Conservation (phyloP, 345 rosid genomes). For the Angophora floribunda region DNA sequence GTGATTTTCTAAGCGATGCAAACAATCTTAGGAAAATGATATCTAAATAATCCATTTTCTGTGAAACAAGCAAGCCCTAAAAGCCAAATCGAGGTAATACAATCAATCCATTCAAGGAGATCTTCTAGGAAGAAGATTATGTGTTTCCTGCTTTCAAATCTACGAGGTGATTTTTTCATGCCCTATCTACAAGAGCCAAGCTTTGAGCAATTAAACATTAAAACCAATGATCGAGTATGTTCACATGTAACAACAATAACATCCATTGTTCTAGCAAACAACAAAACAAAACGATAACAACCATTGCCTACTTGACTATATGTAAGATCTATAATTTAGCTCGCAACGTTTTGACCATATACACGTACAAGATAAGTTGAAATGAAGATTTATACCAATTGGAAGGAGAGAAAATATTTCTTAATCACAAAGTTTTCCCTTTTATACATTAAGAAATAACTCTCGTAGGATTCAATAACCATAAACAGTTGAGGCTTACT, state of each 20-base stretch:
- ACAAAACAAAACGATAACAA: too few relatives aligned
- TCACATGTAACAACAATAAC: not conserved
- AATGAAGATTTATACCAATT: not conserved
- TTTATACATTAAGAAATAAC: not conserved
- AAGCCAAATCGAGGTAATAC: not conserved
- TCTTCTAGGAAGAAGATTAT: not conserved
- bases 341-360: not conserved
- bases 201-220: not conserved
- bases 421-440: not conserved
- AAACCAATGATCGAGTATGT: not conserved
- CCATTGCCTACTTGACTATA: not conserved
- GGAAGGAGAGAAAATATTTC: not conserved
- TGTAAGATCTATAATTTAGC: not conserved
- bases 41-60: not conserved
- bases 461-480: not conserved
- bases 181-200: not conserved
- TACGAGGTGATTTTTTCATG: not conserved
- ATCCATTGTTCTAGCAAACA: too few relatives aligned
- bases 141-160: not conserved
- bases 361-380: not conserved
- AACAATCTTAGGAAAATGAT: not conserved
- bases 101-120: not conserved
- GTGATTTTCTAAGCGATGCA: not conserved
- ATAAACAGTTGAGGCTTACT: not conserved
- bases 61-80: not conserved